Percentiles rank a stretch among this genome's conserved stretches.
These are phyloP conservation scores for Acanthochlamys bracteata DNA, from an alignment of 106 monocot species.

Conservation along the genomic window DNA sequence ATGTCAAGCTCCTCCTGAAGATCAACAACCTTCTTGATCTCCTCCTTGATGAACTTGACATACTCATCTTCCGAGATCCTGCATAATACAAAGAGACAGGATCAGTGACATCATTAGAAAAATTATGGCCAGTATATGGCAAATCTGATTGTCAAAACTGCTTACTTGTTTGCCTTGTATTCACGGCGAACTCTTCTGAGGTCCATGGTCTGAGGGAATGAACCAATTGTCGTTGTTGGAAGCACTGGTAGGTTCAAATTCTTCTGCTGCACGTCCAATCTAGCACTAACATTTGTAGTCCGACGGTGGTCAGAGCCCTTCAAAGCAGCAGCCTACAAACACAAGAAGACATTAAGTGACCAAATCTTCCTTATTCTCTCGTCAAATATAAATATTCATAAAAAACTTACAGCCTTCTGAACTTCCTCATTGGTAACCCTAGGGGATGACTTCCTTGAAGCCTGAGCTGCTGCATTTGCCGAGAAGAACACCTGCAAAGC, in stretches of 20 bases:
- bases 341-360: neutral
- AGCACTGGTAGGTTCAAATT: constrained; percentile 40
- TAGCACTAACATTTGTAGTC: constrained; percentile 32
- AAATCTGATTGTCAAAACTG: neutral
- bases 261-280: constrained; percentile 40
- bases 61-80: constrained; percentile 51
- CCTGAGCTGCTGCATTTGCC: constrained; percentile 36
- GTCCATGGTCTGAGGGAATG: constrained; percentile 47
- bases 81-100: neutral
- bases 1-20: constrained; percentile 67
- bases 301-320: constrained; percentile 37
- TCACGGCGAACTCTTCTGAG: constrained; percentile 42
- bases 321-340: constrained; percentile 30
- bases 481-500: constrained; percentile 28
- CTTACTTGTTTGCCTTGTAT: constrained; percentile 66
- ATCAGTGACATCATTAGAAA: neutral
- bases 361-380: too few species aligned
- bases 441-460: constrained; percentile 41
- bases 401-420: constrained; percentile 36
- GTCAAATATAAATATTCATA: neutral
- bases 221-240: constrained; percentile 44
- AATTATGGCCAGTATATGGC: neutral
- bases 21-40: constrained; percentile 39
- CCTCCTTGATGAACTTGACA: constrained; percentile 34
- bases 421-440: constrained; percentile 34